Evolutionary conservation across 2,329 filamentous ascomycete genomes (phyloP), one percentile per base, ranked within the genome.

Genomic region (Claviceps fusiformis): DNA sequence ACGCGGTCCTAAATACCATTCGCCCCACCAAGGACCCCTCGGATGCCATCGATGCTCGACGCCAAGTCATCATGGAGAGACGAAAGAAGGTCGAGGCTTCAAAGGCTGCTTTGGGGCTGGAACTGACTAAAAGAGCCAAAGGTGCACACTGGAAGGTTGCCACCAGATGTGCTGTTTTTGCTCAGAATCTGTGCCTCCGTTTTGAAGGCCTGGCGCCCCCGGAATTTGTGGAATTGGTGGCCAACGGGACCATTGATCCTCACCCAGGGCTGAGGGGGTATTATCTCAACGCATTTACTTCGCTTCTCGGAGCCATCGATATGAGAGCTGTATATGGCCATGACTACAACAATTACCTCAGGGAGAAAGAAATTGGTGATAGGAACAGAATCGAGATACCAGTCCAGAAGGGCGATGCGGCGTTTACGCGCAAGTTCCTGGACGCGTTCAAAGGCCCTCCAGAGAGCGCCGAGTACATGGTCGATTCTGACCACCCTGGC

Each of bases 131-230:
- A 57, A 73, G 86, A 57, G 87, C 89, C 1, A 84, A 82, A 62
- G 81, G 81, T 3, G 89, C 90, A 0, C 95, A 98, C 66, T 98
- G 93, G 93, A 97, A 95, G 74, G 91, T 95, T 62, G 92, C 92
- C 6, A 89, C 84, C 52, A 80, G 92, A 33, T 95, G 91, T 55
- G 87, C 88, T 10, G 87, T 95, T 41, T 93, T 98, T 66, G 88
- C 95, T 5, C 83, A 92, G 55, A 95, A 93, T 57, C 78, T 96
- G 59, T 92, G 89, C 56, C 81, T 96, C 59, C 85, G 93, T n/a
- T 95, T 97, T 63, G 86, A 96, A 60, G 86, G 82, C 19, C 81
- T 98, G 58, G 89, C 89, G 6, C 88, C 89, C 1, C 76, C 86
- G 19, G 81, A 86, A 56, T 86, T 97, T 68, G 81, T 97, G 54